A percentile compares a stretch with the other conserved stretches of the same genome.
phyloP scores from a whole-genome alignment of 257 asterid genomes.

The Capsicum pubescens region DNA sequence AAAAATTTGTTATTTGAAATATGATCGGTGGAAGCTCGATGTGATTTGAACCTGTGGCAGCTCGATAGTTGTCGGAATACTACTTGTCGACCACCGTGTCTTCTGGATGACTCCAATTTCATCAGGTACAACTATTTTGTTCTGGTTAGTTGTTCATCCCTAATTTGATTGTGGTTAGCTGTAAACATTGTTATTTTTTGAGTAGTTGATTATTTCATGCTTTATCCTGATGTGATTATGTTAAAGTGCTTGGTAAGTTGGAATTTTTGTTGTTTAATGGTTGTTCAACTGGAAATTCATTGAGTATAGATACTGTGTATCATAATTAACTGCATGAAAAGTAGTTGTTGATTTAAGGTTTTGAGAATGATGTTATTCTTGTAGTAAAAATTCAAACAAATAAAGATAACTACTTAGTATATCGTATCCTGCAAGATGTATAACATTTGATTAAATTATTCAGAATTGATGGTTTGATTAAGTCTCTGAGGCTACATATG shows the following conservation, averaged over 20 bases:
- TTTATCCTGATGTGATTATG: background rate
- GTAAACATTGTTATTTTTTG: background rate
- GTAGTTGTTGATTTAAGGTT: background rate
- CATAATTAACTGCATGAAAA: background rate
- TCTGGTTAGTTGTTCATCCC: background rate
- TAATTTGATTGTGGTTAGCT: background rate
- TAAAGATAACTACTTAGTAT: background rate
- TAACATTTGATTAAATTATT: background rate
- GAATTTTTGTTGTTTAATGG: background rate
- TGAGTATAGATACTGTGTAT: background rate
- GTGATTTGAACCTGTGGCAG: too few relatives aligned
- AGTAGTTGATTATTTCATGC: background rate
- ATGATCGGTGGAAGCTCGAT: too few relatives aligned
- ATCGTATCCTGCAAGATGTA: background rate
- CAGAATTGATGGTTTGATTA: background rate
- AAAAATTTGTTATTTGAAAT: too few relatives aligned
- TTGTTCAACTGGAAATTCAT: background rate
- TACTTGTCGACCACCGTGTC: too few relatives aligned
- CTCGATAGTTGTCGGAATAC: too few relatives aligned
- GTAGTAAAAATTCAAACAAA: background rate
- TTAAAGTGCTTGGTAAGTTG: background rate
- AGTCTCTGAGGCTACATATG: background rate
- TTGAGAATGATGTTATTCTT: constrained; percentile 18
- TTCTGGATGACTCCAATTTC: constrained; percentile 41
- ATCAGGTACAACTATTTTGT: constrained; percentile 62